Base-by-base conservation (phyloP, 2,329 filamentous ascomycete genomes). In the Akanthomyces dipterigenus region DNA sequence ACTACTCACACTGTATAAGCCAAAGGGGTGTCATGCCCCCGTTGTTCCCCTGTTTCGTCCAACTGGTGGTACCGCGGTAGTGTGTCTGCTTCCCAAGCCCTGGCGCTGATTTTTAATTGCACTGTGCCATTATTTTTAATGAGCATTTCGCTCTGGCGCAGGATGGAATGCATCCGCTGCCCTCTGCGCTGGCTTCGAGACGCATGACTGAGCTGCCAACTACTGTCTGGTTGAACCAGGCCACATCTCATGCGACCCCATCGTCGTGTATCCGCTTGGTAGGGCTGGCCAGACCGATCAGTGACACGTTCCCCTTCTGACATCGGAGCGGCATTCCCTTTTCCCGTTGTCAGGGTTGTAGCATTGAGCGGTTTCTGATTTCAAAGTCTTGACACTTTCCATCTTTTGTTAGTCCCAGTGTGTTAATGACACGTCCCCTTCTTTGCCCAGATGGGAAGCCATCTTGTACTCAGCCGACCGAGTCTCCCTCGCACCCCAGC, bases 201-300 rank as follows among this genome's bases (percentile, higher is more conserved):
- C 18, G 36, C 40, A 55, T 8, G n/a, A 22, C 53, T 45, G 3
- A 31, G 11, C 18, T 20, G 38, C n/a, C n/a, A n/a, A n/a, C n/a
- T n/a, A n/a, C n/a, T n/a, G n/a, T n/a, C n/a, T n/a, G n/a, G 26
- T n/a, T 22, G 53, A 14, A 14, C 36, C 51, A 55, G 16, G 53
- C 24, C 53, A 18, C 40, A 20, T 18, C 26, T 22, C 36, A 31
- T 55, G 53, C 53, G 38, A 40, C 50, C 53, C 53, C 40, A 55
- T 55, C 53, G 38, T 20, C 40, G 22, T 42, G 53, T 55, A 40
- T 45, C 53, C 24, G 40, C 53, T 55, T 18, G 53, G 38, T 55
- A 55, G 53, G 53, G 53, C 53, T 55, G 53, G 53, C 53, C 24
- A 55, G 28, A 45, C 53, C 34, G 53, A 55, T 55, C 38, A 36